These are phyloP conservation scores for Diaporthe sp. DNA, from an alignment of 2,329 filamentous ascomycete genomes.

Conservation along the genomic window DNA sequence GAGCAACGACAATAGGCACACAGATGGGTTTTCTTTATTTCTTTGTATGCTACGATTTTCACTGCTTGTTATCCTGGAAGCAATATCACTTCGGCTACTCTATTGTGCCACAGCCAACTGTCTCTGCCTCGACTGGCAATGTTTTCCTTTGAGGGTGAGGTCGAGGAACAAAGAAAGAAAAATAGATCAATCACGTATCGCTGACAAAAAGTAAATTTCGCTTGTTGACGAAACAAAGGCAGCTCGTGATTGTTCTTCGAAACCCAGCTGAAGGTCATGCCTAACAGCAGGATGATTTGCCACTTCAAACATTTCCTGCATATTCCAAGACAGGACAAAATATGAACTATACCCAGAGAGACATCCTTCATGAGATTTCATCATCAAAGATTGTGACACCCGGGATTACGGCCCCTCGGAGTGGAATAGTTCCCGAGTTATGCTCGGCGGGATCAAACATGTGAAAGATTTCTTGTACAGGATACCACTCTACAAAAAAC, in stretches of 20 bases:
- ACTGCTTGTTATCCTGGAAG: neutral
- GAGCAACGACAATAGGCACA: too few relatives aligned
- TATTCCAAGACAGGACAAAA: too few relatives aligned
- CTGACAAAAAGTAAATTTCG: too few relatives aligned
- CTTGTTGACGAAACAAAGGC: neutral
- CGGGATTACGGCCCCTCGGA: too few relatives aligned
- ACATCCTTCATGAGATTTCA: too few relatives aligned
- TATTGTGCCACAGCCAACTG: neutral
- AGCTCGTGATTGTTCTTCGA: neutral
- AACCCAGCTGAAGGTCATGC: neutral
- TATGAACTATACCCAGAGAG: too few relatives aligned
- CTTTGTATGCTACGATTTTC: neutral
- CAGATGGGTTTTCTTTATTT: too few relatives aligned
- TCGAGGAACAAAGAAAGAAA: neutral
- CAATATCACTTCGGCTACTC: neutral
- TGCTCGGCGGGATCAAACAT: neutral
- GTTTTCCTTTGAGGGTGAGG: neutral
- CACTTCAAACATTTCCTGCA: too few relatives aligned
- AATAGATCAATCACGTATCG: neutral
- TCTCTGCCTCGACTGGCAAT: neutral
- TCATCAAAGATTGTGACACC: too few relatives aligned
- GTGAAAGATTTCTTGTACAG: too few relatives aligned
- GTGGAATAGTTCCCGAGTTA: too few relatives aligned
- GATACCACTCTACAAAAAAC: too few relatives aligned
- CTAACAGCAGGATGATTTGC: neutral